Percentiles rank a stretch among this genome's conserved stretches.
These are phyloP conservation scores for Verticillium longisporum DNA, from an alignment of 2,329 filamentous ascomycete species.

Conservation along the genomic window DNA sequence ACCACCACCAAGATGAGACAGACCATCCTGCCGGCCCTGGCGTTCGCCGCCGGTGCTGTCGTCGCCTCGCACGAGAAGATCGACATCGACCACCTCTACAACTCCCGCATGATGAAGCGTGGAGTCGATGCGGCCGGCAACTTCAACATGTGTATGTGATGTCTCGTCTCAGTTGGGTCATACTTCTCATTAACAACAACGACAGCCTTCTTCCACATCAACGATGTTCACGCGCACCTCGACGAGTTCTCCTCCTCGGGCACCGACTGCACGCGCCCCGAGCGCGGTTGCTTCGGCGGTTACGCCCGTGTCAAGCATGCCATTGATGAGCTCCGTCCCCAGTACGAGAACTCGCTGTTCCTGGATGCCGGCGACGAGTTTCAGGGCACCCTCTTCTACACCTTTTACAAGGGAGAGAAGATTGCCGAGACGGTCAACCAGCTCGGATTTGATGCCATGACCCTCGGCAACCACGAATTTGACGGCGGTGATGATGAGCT, in stretches of 20 bases:
- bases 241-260: conserved; percentile 56
- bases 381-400: conserved; percentile 62
- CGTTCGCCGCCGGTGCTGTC: conserved; percentile 18
- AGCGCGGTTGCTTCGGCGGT: conserved; percentile 55
- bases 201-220: conserved; percentile 59
- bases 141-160: conserved; percentile 42
- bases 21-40: conserved; percentile 3
- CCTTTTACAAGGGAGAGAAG: conserved; percentile 60
- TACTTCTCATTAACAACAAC: background rate
- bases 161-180: background rate
- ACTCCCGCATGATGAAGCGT: conserved; percentile 40
- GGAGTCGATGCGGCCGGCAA: conserved; percentile 40
- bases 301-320: conserved; percentile 58
- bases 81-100: conserved; percentile 41
- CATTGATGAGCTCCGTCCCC: conserved; percentile 47
- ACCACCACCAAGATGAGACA: background rate
- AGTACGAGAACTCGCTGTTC: conserved; percentile 54
- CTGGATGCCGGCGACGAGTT: conserved; percentile 65
- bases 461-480: conserved; percentile 61
- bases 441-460: conserved; percentile 62
- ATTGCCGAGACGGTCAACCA: conserved; percentile 61
- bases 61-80: conserved; percentile 18
- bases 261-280: conserved; percentile 51
- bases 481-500: conserved; percentile 58
- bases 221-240: conserved; percentile 62